A percentile compares a stretch with the other conserved stretches of the same genome.
phyloP scores from a whole-genome alignment of 768 basidiomycete species.

The Tricholoma sp. region DNA sequence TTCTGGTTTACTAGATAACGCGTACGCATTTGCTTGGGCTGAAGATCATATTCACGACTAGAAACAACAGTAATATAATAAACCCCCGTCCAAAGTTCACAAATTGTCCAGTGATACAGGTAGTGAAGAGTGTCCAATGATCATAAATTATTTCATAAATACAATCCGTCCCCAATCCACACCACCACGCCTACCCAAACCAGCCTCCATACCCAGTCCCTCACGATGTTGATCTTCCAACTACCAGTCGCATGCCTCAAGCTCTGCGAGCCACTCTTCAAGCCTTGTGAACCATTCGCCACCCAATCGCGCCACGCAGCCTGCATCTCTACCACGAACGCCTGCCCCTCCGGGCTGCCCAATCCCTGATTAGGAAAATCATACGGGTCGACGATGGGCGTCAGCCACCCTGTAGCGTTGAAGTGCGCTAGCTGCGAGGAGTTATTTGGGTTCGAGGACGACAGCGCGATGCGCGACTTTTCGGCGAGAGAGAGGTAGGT shows the following conservation, averaged over 20 bases:
- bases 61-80: no score
- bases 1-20: no score
- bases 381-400: constrained; percentile 73
- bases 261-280: no score
- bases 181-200: neutral
- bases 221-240: neutral
- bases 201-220: neutral
- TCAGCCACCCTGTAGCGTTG: constrained; percentile 58
- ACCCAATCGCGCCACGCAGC: constrained; percentile 78
- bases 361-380: constrained; percentile 40
- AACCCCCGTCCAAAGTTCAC: no score
- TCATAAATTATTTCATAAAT: neutral
- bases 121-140: neutral
- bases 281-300: constrained; percentile 44
- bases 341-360: constrained; percentile 70
- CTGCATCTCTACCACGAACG: constrained; percentile 73
- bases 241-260: constrained; percentile 30
- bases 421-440: constrained; percentile 38
- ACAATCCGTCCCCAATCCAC: constrained; percentile 4
- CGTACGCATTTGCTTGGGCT: no score
- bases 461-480: constrained; percentile 38
- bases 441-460: constrained; percentile 12
- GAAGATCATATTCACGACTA: no score
- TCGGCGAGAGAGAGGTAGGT: constrained; percentile 56
- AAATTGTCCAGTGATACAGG: neutral